Conservation (phyloP, 768 basidiomycete species). For the Xerocomellus chrysenteron region DNA sequence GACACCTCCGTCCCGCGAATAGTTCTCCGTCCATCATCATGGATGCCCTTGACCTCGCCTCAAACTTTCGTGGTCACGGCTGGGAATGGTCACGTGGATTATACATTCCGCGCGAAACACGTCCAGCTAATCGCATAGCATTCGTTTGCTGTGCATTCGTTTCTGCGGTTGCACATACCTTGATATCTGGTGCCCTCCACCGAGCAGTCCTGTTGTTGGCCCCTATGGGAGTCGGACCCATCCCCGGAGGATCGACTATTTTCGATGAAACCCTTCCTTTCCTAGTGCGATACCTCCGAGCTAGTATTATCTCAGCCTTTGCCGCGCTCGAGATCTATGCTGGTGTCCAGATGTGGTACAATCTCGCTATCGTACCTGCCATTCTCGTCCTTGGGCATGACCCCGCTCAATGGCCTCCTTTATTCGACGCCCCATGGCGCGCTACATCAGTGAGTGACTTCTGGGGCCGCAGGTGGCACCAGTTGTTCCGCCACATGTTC, state of each 20-base stretch:
- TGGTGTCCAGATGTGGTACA: neutral
- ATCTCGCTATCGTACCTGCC: neutral
- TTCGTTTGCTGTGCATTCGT: neutral
- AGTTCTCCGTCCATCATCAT: neutral
- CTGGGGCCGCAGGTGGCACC: neutral
- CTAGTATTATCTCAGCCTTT: neutral
- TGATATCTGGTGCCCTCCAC: neutral
- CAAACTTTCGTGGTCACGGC: neutral
- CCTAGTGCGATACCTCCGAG: neutral
- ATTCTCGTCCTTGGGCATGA: constrained; percentile 1
- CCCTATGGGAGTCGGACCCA: neutral
- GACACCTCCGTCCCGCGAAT: neutral
- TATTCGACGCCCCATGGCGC: neutral
- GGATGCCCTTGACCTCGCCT: neutral
- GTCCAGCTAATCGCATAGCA: neutral
- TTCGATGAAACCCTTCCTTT: neutral
- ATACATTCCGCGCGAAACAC: neutral
- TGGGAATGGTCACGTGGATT: neutral
- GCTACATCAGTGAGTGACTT: neutral
- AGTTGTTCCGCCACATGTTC: neutral
- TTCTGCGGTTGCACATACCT: neutral
- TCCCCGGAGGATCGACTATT: neutral
- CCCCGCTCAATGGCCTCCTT: neutral
- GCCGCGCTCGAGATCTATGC: neutral
- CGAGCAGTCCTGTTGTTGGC: neutral